Evolutionary conservation across 768 basidiomycete species (phyloP), one percentile per base, ranked within the genome.

Genomic region (Paxillus rubicundulus): DNA sequence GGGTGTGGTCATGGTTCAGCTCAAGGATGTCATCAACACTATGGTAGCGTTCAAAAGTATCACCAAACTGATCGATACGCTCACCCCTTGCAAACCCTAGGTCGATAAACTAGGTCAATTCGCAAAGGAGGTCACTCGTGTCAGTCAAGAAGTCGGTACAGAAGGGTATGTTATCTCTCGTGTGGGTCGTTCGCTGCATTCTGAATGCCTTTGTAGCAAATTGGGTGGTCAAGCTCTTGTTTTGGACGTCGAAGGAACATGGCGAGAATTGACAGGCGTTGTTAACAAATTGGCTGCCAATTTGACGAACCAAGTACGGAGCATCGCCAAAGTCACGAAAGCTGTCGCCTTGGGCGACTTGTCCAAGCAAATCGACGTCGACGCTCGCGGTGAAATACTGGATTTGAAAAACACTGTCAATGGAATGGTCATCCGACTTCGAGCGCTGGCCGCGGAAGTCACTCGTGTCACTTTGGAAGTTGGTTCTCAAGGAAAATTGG

Each of bases 301-400:
- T 71, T 71, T 90, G 53, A 91, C 87, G 12, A 74, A 64, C 47
- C 78, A 81, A 56, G 80, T 81, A 18, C 76, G 78, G 55, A 76
- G 75, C 38, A 83, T 83, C 64, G 82, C 82, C 43, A 76, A 74
- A 53, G 83, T 85, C 62, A 85, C 83, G 14, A 84, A 82, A 54
- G 82, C 83, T 5, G 93, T 97, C 66, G 94, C 93, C 0, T 73
- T 87, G 46, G 94, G 94, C 20, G 93, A 98, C 70, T 72, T 93
- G 60, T 86, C 82, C 46, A 90, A 90, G 68, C 91, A 89, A 66
- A 95, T 98, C 61, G 90, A 92, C 52, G 93, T 96, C 61, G 91
- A 93, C 62, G 88, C 86, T 10, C 79, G 85, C 21, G 94, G 94
- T 17, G 94, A 98, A 72, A 96, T 98, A 51, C 72, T 89, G 53